A percentile compares a stretch with the other conserved stretches of the same genome.
Conservation (phyloP, 495 filamentous ascomycete genomes). For the Pyrenopolyporus hunteri region DNA sequence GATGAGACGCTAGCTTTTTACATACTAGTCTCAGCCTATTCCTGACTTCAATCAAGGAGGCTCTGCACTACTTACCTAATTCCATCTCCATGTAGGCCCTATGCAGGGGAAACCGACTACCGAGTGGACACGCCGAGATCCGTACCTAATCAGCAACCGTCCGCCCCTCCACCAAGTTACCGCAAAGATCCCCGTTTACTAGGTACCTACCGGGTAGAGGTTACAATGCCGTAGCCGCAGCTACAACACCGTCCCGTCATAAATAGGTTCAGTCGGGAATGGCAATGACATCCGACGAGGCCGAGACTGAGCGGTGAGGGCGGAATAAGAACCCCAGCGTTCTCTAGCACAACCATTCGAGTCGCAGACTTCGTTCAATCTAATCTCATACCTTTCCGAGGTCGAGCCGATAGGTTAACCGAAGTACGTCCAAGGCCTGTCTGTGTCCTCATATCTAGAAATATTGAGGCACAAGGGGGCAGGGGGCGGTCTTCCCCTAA, state of each 20-base stretch:
- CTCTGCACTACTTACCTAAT: constrained; percentile 26
- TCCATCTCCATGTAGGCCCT: neutral
- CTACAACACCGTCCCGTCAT: too few species aligned
- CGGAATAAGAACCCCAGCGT: neutral
- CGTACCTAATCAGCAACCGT: constrained; percentile 9
- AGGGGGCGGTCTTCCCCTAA: neutral
- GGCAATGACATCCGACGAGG: neutral
- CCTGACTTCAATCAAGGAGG: constrained; percentile 22
- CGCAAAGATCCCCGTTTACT: constrained; percentile 4
- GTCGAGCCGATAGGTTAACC: neutral
- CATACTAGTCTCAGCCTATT: constrained; percentile 8
- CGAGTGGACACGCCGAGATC: constrained; percentile 34
- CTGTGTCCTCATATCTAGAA: neutral
- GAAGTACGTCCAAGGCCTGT: neutral
- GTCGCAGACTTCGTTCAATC: too few species aligned
- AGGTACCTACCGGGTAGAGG: neutral
- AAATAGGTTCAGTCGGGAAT: too few species aligned
- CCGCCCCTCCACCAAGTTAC: neutral
- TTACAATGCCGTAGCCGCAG: neutral
- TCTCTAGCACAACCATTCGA: too few species aligned
- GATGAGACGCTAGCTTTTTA: constrained; percentile 1
- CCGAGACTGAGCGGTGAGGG: constrained; percentile 7
- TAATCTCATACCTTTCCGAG: too few species aligned
- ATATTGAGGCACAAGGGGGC: neutral
- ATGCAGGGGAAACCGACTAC: constrained; percentile 22